Conservation (phyloP, 2,329 filamentous ascomycete species). For the Neoarthrinium moseri region DNA sequence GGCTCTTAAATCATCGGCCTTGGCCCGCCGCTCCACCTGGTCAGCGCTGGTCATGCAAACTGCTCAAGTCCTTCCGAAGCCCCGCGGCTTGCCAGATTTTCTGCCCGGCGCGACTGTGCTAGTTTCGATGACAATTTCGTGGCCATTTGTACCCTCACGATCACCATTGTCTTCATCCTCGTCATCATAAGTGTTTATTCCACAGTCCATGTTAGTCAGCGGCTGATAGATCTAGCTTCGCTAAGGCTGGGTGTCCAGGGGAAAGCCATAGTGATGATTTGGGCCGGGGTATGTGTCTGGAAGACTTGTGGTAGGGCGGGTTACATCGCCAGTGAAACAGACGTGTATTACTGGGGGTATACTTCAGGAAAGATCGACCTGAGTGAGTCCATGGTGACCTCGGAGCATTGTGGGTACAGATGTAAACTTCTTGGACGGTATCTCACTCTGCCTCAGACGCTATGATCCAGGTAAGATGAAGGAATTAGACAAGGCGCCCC, state of each 20-base stretch:
- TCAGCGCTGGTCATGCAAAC: not conserved
- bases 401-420: not conserved
- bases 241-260: not conserved
- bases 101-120: not conserved
- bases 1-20: conserved; percentile 14
- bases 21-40: conserved; percentile 3
- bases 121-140: not conserved
- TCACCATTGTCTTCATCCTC: not conserved
- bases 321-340: not conserved
- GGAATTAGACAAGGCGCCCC: too few relatives aligned
- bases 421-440: too few relatives aligned
- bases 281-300: not conserved
- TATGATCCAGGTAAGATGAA: too few relatives aligned
- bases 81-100: not conserved
- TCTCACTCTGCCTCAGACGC: conserved; percentile 3
- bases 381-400: conserved; percentile 1
- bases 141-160: not conserved
- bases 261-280: not conserved
- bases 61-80: conserved; percentile 4
- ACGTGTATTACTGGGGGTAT: conserved; percentile 5
- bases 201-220: not conserved
- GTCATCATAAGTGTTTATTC: not conserved
- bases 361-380: not conserved
- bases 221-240: not conserved
- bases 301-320: conserved; percentile 1